phyloP scores from a whole-genome alignment of 2,329 filamentous ascomycete species.

The Fusarium praegraminearum region DNA sequence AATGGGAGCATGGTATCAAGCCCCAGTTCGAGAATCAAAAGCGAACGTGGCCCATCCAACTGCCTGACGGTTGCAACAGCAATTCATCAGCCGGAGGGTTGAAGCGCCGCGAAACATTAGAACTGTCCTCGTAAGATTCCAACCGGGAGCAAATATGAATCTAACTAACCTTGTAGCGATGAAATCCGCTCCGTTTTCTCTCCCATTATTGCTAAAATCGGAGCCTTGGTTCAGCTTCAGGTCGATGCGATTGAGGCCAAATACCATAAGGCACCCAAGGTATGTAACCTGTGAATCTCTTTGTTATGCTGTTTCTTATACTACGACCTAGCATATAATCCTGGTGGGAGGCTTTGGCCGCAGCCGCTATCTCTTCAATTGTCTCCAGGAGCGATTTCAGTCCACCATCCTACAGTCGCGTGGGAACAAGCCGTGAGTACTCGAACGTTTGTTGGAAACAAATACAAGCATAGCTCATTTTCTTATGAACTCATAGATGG shows the following conservation, averaged over 20 bases:
- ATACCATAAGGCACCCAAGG: slow-evolving; percentile 32
- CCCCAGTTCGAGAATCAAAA: slow-evolving; percentile 39
- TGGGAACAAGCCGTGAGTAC: slow-evolving; percentile 52
- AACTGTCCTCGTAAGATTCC: slow-evolving; percentile 14
- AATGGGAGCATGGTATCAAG: slow-evolving; percentile 53
- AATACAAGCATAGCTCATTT: fast-evolving
- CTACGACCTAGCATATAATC: slow-evolving; percentile 50
- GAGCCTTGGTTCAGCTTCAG: slow-evolving; percentile 48
- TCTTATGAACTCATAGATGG: slow-evolving; percentile 44
- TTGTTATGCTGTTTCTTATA: too few relatives aligned
- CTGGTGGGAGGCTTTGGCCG: slow-evolving; percentile 57
- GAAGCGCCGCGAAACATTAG: slow-evolving; percentile 13
- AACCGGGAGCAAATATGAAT: fast-evolving
- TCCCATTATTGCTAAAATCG: too few relatives aligned
- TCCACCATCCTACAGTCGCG: slow-evolving; percentile 48
- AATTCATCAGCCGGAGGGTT: not conserved
- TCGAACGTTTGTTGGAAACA: fast-evolving
- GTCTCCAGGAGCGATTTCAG: slow-evolving; percentile 29
- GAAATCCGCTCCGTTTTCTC: slow-evolving; percentile 48
- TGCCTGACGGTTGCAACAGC: slow-evolving; percentile 24
- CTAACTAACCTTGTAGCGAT: not conserved
- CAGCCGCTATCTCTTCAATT: slow-evolving; percentile 47
- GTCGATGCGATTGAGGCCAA: slow-evolving; percentile 34
- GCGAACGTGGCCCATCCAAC: slow-evolving; percentile 28
- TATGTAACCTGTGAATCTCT: too few relatives aligned